Conservation (phyloP, 1,139 yeast genomes). For the Candida tropicalis region DNA sequence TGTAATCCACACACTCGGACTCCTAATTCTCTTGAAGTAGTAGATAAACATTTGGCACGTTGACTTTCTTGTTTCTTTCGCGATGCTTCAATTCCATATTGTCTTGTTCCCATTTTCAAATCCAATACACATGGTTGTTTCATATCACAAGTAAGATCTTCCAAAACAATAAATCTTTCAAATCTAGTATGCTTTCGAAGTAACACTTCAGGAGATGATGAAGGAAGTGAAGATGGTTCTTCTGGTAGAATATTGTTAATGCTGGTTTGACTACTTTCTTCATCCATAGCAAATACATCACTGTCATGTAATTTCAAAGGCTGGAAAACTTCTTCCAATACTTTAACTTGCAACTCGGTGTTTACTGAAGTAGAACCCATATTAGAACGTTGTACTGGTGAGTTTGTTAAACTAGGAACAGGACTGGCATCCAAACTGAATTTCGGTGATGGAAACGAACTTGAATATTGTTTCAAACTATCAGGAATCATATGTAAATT, state of each 20-base stretch:
- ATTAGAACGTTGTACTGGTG: constrained; percentile 16
- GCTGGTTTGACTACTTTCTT: constrained; percentile 17
- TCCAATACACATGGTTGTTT: constrained; percentile 88
- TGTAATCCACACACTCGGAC: constrained; percentile 96
- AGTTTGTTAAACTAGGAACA: constrained; percentile 15
- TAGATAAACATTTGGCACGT: constrained; percentile 72
- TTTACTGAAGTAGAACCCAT: constrained; percentile 40
- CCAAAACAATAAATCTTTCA: constrained; percentile 84
- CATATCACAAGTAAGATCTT: constrained; percentile 87
- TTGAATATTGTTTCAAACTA: constrained; percentile 61
- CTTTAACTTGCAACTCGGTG: constrained; percentile 42
- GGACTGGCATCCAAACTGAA: constrained; percentile 11
- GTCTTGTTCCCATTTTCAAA: constrained; percentile 97
- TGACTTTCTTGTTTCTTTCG: constrained; percentile 76
- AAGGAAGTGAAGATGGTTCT: background rate
- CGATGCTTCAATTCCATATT: constrained; percentile 93
- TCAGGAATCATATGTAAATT: constrained; percentile 88
- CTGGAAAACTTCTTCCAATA: constrained; percentile 42
- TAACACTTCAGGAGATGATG: constrained; percentile 8
- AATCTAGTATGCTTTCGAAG: constrained; percentile 54
- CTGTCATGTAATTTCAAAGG: constrained; percentile 23
- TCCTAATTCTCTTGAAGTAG: constrained; percentile 83
- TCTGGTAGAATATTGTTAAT: background rate
- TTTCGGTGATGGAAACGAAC: constrained; percentile 54
- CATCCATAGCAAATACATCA: constrained; percentile 42